phyloP scores from a whole-genome alignment of 2,329 filamentous ascomycete genomes.

The Hyphodiscus sp. region DNA sequence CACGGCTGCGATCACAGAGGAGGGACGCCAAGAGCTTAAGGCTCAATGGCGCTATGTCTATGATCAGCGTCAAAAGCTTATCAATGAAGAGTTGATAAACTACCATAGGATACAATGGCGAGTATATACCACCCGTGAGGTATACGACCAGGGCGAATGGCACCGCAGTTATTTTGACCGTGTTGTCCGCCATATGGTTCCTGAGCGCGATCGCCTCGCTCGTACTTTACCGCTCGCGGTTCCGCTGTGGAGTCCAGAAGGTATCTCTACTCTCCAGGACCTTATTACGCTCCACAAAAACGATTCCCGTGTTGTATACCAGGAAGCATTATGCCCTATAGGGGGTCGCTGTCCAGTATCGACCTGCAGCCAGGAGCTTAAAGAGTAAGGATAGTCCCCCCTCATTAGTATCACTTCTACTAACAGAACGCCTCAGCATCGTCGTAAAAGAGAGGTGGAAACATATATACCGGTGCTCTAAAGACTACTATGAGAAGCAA shows the following conservation, averaged over 20 bases:
- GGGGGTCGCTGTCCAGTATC: conserved; percentile 7
- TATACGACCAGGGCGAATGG: conserved; percentile 3
- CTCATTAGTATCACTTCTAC: conserved; percentile 26
- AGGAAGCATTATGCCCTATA: conserved; percentile 9
- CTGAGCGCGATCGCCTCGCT: conserved; percentile 8
- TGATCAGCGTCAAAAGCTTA: conserved; percentile 6
- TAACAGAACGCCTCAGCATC: conserved; percentile 7
- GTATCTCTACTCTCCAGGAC: conserved; percentile 10
- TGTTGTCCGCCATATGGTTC: conserved; percentile 4
- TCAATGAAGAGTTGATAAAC: conserved; percentile 5
- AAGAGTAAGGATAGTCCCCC: conserved; percentile 25
- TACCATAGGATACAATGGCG: not conserved
- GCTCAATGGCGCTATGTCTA: conserved; percentile 5
- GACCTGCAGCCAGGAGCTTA: conserved; percentile 5
- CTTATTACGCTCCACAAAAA: conserved; percentile 9
- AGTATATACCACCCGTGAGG: not conserved
- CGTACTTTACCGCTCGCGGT: conserved; percentile 8
- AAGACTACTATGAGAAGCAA: conserved; percentile 8
- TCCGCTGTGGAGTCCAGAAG: conserved; percentile 4
- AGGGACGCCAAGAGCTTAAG: conserved; percentile 5
- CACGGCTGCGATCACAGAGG: conserved; percentile 1
- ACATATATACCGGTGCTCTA: conserved; percentile 9
- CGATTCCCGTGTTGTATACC: conserved; percentile 9
- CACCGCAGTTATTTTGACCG: conserved; percentile 5
- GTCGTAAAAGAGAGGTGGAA: conserved; percentile 5